Percentiles rank a stretch among this genome's conserved stretches.
Conservation (phyloP, 2,329 filamentous ascomycete species). For the Proliferodiscus dingleyae region DNA sequence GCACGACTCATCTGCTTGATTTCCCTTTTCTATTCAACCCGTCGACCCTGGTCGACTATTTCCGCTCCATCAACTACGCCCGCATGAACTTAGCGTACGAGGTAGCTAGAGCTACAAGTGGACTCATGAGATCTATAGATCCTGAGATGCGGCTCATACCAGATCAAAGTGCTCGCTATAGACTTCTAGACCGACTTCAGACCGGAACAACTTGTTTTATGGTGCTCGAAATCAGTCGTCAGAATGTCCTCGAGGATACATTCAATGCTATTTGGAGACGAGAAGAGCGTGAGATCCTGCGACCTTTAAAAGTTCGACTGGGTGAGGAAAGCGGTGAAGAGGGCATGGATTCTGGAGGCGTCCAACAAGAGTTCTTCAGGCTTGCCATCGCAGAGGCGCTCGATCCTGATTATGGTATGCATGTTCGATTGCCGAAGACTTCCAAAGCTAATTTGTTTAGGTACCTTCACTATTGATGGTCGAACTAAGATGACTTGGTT, state of each 20-base stretch:
- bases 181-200: constrained; percentile 58
- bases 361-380: constrained; percentile 95
- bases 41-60: constrained; percentile 71
- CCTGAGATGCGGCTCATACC: constrained; percentile 50
- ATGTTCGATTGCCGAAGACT: background rate
- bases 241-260: constrained; percentile 65
- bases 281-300: constrained; percentile 73
- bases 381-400: constrained; percentile 76
- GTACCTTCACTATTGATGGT: constrained; percentile 73
- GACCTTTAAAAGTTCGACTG: constrained; percentile 83
- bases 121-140: constrained; percentile 49
- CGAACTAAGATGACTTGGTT: constrained; percentile 84
- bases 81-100: constrained; percentile 79
- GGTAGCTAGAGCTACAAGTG: constrained; percentile 55
- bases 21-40: constrained; percentile 76
- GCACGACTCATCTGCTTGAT: constrained; percentile 69
- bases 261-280: constrained; percentile 88
- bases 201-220: constrained; percentile 67
- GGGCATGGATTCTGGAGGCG: constrained; percentile 88
- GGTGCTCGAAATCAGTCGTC: constrained; percentile 62
- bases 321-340: constrained; percentile 80
- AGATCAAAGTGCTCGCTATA: constrained; percentile 53
- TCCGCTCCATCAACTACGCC: constrained; percentile 82
- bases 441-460: constrained; percentile 25
- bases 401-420: constrained; percentile 64